A percentile compares a stretch with the other conserved stretches of the same genome.
phyloP scores from a whole-genome alignment of 108 stramenopile genomes.

The Cyclotella atomus region DNA sequence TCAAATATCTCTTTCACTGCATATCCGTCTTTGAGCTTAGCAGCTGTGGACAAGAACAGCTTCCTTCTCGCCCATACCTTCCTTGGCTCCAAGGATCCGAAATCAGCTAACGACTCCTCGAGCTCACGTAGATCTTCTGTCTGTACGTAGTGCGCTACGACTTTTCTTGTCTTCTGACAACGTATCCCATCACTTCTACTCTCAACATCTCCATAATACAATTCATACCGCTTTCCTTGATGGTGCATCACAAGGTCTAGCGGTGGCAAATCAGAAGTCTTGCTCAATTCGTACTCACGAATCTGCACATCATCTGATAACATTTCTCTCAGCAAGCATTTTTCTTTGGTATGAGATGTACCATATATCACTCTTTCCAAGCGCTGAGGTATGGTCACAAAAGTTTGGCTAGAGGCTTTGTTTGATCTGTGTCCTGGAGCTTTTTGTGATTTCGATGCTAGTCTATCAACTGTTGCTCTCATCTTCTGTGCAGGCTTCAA shows the following conservation, averaged over 20 bases:
- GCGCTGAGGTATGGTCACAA: not conserved
- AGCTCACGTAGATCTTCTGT: conserved; percentile 27
- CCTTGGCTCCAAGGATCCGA: conserved; percentile 10
- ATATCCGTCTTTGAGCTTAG: not conserved
- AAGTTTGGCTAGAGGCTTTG: not conserved
- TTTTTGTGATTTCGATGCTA: no score
- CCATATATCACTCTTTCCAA: not conserved
- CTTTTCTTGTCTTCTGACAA: conserved; percentile 13
- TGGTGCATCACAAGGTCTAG: not conserved
- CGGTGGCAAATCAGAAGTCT: not conserved
- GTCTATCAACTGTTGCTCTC: not conserved
- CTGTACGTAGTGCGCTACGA: conserved; percentile 19
- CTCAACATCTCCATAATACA: not conserved
- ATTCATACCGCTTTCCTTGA: not conserved
- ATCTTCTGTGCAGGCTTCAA: not conserved
- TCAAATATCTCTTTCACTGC: not conserved
- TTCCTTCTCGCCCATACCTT: conserved; percentile 35
- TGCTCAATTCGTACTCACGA: not conserved
- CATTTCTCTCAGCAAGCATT: not conserved
- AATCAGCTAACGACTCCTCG: conserved; percentile 35
- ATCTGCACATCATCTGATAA: not conserved
- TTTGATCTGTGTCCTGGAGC: not conserved
- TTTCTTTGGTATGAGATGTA: not conserved
- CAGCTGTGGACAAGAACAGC: conserved; percentile 17
- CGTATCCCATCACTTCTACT: not conserved